phyloP scores from a whole-genome alignment of 1,284 basidiomycete species.

The Mrakiaceae sp. region DNA sequence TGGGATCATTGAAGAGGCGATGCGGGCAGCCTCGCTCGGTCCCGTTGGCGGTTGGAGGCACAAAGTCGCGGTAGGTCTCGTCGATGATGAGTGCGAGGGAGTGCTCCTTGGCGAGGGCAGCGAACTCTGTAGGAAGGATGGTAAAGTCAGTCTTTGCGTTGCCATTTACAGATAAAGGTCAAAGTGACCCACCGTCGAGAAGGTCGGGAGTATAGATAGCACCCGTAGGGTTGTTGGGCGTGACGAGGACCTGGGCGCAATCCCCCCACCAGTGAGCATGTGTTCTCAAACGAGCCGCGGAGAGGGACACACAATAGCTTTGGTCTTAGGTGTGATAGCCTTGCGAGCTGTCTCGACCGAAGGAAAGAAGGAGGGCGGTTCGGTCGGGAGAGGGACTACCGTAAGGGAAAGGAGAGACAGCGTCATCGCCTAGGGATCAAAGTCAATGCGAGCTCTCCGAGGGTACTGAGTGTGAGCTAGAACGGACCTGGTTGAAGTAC shows the following conservation, averaged over 20 bases:
- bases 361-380: slow-evolving; percentile 2
- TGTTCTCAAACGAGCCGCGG: slow-evolving; percentile 20
- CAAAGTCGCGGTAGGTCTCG: slow-evolving; percentile 80
- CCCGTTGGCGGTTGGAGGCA: slow-evolving; percentile 32
- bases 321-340: slow-evolving; percentile 49
- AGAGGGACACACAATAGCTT: slow-evolving; percentile 47
- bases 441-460: too few relatives aligned
- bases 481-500: slow-evolving; percentile 61
- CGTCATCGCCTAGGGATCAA: slow-evolving; percentile 42
- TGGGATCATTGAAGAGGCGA: slow-evolving; percentile 33
- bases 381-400: slow-evolving; percentile 22
- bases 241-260: slow-evolving; percentile 18
- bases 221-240: slow-evolving; percentile 54
- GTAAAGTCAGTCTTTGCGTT: background rate
- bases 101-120: slow-evolving; percentile 46
- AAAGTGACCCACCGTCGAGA: slow-evolving; percentile 32
- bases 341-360: slow-evolving; percentile 37
- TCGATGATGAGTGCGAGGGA: slow-evolving; percentile 69
- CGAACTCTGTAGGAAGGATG: slow-evolving; percentile 42
- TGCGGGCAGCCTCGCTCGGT: slow-evolving; percentile 25
- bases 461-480: too few relatives aligned
- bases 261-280: background rate
- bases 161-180: background rate
- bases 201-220: slow-evolving; percentile 53
- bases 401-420: slow-evolving; percentile 53